Evolutionary conservation across 2,329 filamentous ascomycete species (phyloP).

Genomic region (Achaetomium macrosporum): DNA sequence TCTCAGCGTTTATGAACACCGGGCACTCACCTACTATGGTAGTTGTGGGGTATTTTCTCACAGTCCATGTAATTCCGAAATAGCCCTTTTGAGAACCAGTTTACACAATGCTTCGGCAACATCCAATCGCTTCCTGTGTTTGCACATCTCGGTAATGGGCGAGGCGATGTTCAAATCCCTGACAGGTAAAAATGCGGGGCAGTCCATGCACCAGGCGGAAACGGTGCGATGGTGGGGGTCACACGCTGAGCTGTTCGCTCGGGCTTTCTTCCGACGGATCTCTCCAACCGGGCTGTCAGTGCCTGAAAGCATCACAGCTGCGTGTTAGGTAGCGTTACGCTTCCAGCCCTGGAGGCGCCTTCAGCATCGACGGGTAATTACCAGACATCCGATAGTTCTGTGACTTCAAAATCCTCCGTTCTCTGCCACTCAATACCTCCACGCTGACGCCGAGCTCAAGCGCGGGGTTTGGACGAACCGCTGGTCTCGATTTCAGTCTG

Average conservation of each 20-base stretch:
- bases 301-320: neutral
- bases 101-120: too few relatives aligned
- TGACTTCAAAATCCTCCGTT: neutral
- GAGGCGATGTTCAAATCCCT: too few relatives aligned
- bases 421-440: neutral
- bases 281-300: neutral
- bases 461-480: constrained; percentile 6
- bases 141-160: too few relatives aligned
- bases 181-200: constrained; percentile 6
- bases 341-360: neutral
- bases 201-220: neutral
- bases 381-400: neutral
- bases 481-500: neutral
- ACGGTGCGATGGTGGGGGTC: constrained; percentile 9
- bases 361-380: too few relatives aligned
- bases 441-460: neutral
- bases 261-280: neutral
- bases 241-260: neutral
- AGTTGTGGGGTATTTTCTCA: too few relatives aligned
- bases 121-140: too few relatives aligned
- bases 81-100: too few relatives aligned
- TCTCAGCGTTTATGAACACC: too few relatives aligned
- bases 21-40: too few relatives aligned
- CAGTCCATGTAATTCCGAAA: too few relatives aligned
- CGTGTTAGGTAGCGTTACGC: too few relatives aligned